Evolutionary conservation across 2,329 filamentous ascomycete genomes (phyloP), one percentile per base, ranked within the genome.

Genomic region (Lasiodiplodia sp.): DNA sequence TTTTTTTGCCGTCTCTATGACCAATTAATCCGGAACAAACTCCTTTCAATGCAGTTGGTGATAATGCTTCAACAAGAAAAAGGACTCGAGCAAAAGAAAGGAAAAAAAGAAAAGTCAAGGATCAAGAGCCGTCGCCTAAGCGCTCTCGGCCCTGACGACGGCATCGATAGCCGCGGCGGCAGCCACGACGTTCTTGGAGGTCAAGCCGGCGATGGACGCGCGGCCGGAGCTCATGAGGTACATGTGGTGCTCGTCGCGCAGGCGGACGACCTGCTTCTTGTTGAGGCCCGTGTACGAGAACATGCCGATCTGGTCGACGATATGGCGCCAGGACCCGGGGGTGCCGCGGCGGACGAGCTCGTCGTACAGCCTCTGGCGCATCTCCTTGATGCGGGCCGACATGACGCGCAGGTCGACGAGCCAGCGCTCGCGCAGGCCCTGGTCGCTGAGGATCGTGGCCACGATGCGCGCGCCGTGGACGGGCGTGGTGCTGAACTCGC

Each of bases 281-380:
- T 58, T 72, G 56, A 82, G 68, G 0, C 80, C 79, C 0, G 80
- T 80, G 69, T 78, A 81, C 4, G 74, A 76, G 68, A 82, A 82
- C 80, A 83, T 82, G 7, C 81, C 81, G 64, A 79, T 79, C 75
- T 82, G 75, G 28, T 69, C 52, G 65, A 70, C 71, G 34, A 81
- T 69, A 63, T 78, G 75, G 1, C 69, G 70, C 80, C 77, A 81
- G 40, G 72, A 68, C 0, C 77, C 78, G 3, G 72, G 72, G 2
- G 73, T 76, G 8, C 66, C 67, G 14, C 72, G 67, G 23, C 69
- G 69, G 40, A 72, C 64, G 6, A 81, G 69, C 51, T 73, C 73
- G 1, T 68, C 55, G n/a, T 71, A 69, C 34, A n/a, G n/a, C n/a
- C n/a, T n/a, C n/a, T n/a, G 16, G n/a, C 78, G 69, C 76, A 80